Evolutionary conservation across 2,329 filamentous ascomycete species (phyloP).

Genomic region (Xylaria polymorpha): DNA sequence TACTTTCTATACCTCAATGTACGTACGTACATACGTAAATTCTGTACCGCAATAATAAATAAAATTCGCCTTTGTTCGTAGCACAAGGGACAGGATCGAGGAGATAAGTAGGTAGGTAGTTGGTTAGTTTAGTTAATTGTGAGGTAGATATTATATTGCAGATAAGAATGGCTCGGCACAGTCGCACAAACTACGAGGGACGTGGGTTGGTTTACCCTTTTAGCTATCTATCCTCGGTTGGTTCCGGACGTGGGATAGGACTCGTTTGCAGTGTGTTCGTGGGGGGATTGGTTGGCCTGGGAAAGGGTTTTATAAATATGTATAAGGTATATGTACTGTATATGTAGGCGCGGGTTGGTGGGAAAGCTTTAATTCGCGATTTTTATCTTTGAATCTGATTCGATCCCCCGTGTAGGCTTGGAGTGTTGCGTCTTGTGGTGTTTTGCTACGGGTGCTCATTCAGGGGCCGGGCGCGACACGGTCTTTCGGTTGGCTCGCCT

Average conservation of each 20-base stretch:
- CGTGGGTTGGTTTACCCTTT: neutral
- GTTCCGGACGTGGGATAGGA: neutral
- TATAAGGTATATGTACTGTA: neutral
- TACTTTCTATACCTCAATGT: neutral
- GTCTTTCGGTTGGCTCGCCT: slow-evolving; percentile 12
- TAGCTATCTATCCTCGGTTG: neutral
- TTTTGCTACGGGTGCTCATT: slow-evolving; percentile 9
- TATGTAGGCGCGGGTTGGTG: neutral
- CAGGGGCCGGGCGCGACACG: slow-evolving; percentile 12
- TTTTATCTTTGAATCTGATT: neutral
- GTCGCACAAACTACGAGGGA: slow-evolving; percentile 1
- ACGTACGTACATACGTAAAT: neutral
- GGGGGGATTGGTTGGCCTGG: slow-evolving; percentile 1
- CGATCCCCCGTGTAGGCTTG: neutral
- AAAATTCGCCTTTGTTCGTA: neutral
- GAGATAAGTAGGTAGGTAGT: neutral
- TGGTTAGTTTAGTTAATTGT: too few relatives aligned
- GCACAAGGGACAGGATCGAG: neutral
- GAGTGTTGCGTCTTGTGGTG: neutral
- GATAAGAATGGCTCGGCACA: neutral
- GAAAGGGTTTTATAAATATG: neutral
- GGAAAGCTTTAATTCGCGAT: neutral
- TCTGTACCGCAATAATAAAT: neutral
- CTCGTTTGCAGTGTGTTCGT: slow-evolving; percentile 8
- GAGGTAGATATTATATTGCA: neutral